Percentiles rank a stretch among this genome's conserved stretches.
Conservation (phyloP, 2,329 filamentous ascomycete genomes). For the Talaromyces verruculosus region DNA sequence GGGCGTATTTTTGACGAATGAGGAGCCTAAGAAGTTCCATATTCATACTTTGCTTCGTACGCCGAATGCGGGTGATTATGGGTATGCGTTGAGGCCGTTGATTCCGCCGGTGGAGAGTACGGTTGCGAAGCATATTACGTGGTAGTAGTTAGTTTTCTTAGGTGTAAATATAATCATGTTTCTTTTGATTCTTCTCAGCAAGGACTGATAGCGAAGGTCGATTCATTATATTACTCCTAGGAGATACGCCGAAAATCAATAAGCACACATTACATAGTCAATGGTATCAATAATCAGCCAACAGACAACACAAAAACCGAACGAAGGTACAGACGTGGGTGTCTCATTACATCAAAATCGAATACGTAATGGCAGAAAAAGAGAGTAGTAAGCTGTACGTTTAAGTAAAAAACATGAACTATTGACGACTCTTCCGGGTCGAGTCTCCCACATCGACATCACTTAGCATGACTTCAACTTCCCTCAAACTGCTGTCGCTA, state of each 20-base stretch:
- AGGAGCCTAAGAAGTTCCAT: conserved; percentile 73
- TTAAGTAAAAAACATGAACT: not conserved
- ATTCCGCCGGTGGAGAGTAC: conserved; percentile 38
- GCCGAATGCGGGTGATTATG: conserved; percentile 76
- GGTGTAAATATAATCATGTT: not conserved
- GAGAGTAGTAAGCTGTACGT: not conserved
- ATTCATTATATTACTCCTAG: not conserved
- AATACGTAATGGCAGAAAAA: not conserved
- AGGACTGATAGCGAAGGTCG: not conserved
- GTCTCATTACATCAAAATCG: not conserved
- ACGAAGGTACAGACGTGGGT: not conserved
- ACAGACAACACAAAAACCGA: not conserved
- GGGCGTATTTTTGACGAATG: conserved; percentile 73
- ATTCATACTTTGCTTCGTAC: conserved; percentile 72
- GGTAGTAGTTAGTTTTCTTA: conserved; percentile 22
- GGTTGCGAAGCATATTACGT: conserved; percentile 40
- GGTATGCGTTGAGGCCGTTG: conserved; percentile 52
- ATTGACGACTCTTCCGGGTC: conserved; percentile 28
- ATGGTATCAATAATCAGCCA: conserved; percentile 4
- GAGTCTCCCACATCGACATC: conserved; percentile 36
- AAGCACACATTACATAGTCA: not conserved
- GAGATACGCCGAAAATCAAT: not conserved
- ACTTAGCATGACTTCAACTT: conserved; percentile 36
- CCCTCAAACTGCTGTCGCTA: conserved; percentile 28
- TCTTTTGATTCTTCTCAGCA: not conserved